phyloP scores from a whole-genome alignment of 169 alveolate genomes.

The Plasmodium adleri region DNA sequence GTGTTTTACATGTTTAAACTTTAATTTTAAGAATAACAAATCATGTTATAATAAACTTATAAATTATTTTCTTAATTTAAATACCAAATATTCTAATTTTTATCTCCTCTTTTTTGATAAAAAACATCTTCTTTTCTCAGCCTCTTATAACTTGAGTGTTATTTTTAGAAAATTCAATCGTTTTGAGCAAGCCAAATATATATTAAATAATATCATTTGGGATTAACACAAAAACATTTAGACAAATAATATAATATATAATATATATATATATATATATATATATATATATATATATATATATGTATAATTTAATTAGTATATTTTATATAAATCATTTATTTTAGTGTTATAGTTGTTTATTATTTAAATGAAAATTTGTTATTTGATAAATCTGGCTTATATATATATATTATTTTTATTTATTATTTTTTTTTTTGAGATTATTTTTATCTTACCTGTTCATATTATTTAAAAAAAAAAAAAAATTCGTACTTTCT shows the following conservation, averaged over 20 bases:
- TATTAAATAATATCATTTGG: conserved; percentile 47
- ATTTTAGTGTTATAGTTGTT: not conserved
- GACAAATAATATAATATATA: not conserved
- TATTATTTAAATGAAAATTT: not conserved
- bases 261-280: conserved; percentile 4
- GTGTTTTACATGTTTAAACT: conserved; percentile 66
- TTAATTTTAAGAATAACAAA: not conserved
- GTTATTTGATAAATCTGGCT: too few species aligned
- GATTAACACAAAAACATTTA: not conserved
- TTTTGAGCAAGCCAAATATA: conserved; percentile 64
- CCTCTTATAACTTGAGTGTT: conserved; percentile 56
- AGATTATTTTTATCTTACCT: too few species aligned
- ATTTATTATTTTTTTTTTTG: too few species aligned
- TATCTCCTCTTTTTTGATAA: conserved; percentile 65
- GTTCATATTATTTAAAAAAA: too few species aligned
- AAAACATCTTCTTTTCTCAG: conserved; percentile 64
- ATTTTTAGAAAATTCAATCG: conserved; percentile 53
- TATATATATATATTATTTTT: too few species aligned
- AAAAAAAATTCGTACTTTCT: too few species aligned
- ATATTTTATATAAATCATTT: not conserved
- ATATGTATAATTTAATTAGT: not conserved
- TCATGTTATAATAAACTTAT: conserved; percentile 9
- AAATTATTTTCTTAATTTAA: conserved; percentile 35
- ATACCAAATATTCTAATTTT: conserved; percentile 53
- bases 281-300: not conserved